Percentiles rank a stretch among this genome's conserved stretches.
These are phyloP conservation scores for Prunus mume DNA, from an alignment of 306 rosid genomes.

Conservation along the genomic window DNA sequence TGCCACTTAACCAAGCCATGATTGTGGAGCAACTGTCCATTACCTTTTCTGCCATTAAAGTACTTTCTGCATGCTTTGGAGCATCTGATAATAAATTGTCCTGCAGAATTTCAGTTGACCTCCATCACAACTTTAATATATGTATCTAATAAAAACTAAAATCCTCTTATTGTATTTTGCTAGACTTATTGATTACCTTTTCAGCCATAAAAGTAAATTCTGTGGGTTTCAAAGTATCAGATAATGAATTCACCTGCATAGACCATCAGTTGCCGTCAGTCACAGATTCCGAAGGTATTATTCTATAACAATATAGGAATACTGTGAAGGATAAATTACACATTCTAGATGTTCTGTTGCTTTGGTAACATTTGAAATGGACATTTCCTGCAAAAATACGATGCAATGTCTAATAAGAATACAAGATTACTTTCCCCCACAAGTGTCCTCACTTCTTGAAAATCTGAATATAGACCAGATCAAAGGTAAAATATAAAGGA, in stretches of 20 bases:
- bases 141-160: background rate
- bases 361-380: slow-evolving; percentile 18
- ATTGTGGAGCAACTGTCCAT: background rate
- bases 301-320: background rate
- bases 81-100: slow-evolving; percentile 25
- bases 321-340: slow-evolving; percentile 23
- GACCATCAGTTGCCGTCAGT: slow-evolving; percentile 5
- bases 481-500: background rate
- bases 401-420: slow-evolving; percentile 1
- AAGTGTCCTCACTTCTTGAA: background rate
- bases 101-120: slow-evolving; percentile 26
- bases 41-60: slow-evolving; percentile 38
- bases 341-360: slow-evolving; percentile 20
- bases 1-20: background rate
- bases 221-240: slow-evolving; percentile 9
- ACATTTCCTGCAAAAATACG: slow-evolving; percentile 25
- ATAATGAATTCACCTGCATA: slow-evolving; percentile 36
- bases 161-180: background rate
- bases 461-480: background rate
- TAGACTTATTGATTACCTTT: slow-evolving; percentile 31
- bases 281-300: background rate
- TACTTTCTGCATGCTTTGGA: slow-evolving; percentile 21
- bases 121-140: background rate
- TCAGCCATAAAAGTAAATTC: slow-evolving; percentile 27
- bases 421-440: background rate